These are phyloP conservation scores for Salix udensis DNA, from an alignment of 345 rosid species.

Conservation along the genomic window DNA sequence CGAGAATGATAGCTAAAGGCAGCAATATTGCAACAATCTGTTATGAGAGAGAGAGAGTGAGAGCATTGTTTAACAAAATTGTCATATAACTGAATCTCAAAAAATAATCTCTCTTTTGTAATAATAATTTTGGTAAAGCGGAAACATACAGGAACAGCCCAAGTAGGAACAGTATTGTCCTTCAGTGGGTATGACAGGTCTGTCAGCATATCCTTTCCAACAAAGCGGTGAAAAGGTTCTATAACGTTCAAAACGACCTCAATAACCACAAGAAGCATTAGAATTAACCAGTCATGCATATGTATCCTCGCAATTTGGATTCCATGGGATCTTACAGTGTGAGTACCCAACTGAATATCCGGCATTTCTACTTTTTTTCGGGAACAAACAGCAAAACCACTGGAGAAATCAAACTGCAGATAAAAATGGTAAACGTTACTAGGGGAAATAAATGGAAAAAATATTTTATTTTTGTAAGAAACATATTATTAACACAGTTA, in stretches of 20 bases:
- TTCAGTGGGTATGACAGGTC: conserved; percentile 76
- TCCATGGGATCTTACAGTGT: conserved; percentile 77
- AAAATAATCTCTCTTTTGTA: not conserved
- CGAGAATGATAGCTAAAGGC: conserved; percentile 51
- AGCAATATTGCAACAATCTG: conserved; percentile 71
- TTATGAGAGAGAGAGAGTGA: conserved; percentile 17
- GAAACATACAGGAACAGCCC: conserved; percentile 82
- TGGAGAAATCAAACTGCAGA: not conserved
- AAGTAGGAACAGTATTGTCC: conserved; percentile 69
- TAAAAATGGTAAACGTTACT: not conserved
- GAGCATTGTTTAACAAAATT: not conserved
- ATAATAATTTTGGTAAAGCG: not conserved
- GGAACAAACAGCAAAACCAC: not conserved
- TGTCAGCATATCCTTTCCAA: conserved; percentile 73
- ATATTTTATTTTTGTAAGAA: not conserved
- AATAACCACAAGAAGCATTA: conserved; percentile 54
- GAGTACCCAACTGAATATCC: conserved; percentile 66
- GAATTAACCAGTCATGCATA: conserved; percentile 90
- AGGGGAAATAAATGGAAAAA: not conserved
- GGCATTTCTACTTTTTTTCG: conserved; percentile 42
- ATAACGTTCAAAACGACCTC: conserved; percentile 57
- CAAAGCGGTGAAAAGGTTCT: conserved; percentile 89
- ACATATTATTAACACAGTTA: not conserved
- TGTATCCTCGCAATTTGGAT: conserved; percentile 60
- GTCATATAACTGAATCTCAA: conserved; percentile 12